Percentiles rank a stretch among this genome's conserved stretches.
These are phyloP conservation scores for Apium graveolens DNA, from an alignment of 129 eudicot species.

Conservation along the genomic window DNA sequence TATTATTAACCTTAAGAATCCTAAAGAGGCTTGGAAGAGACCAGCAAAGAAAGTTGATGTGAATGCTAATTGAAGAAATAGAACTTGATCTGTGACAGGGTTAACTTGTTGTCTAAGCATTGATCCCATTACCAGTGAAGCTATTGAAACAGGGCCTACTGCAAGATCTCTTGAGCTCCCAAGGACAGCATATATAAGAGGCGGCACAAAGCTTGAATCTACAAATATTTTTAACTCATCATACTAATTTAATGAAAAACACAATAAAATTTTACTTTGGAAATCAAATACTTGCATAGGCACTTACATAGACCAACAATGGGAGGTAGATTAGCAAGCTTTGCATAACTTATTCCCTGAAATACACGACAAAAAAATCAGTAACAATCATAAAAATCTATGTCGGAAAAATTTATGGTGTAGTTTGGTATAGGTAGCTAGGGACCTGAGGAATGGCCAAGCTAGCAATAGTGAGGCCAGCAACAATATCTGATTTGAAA, in stretches of 20 bases:
- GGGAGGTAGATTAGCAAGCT: conserved; percentile 89
- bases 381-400: neutral
- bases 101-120: conserved; percentile 74
- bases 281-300: neutral
- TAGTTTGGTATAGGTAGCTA: too few relatives aligned
- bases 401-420: too few relatives aligned
- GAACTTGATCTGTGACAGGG: conserved; percentile 48
- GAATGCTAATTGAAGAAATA: conserved; percentile 73
- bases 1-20: conserved; percentile 44
- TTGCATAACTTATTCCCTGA: conserved; percentile 88
- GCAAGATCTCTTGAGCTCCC: conserved; percentile 95
- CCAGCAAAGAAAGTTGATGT: conserved; percentile 85
- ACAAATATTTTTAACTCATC: neutral
- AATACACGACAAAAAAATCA: neutral
- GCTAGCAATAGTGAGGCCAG: conserved; percentile 97
- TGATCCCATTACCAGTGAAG: conserved; percentile 76
- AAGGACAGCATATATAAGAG: conserved; percentile 71
- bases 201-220: conserved; percentile 96
- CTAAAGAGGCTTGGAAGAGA: conserved; percentile 74
- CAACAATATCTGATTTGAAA: conserved; percentile 73
- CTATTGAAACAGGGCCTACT: conserved; percentile 89
- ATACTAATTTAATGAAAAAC: neutral
- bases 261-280: too few relatives aligned
- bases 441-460: conserved; percentile 88
- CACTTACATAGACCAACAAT: conserved; percentile 80